Evolutionary conservation across 2,329 filamentous ascomycete species (phyloP).

Genomic region (Colletotrichum echinochloae): DNA sequence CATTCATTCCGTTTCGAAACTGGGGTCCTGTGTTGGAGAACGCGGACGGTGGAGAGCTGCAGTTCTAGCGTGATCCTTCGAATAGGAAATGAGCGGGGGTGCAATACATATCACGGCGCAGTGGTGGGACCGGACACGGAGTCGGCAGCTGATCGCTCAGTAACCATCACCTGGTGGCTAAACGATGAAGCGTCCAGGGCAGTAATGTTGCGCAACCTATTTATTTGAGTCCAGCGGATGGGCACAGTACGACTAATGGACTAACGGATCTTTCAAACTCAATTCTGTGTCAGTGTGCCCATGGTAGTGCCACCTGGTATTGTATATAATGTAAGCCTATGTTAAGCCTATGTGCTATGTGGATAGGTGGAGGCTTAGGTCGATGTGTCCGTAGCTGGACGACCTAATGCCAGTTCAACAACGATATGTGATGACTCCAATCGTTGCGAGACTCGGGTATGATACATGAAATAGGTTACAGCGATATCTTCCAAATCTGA

Average conservation of each 20-base stretch:
- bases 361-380: neutral
- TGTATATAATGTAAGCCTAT: neutral
- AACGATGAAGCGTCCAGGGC: neutral
- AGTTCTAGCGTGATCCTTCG: conserved; percentile 17
- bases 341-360: neutral
- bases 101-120: neutral
- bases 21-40: conserved; percentile 10
- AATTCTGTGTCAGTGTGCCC: no score
- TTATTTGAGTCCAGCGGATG: neutral
- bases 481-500: no score
- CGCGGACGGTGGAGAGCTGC: neutral
- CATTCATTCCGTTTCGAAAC: conserved; percentile 33
- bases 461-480: no score
- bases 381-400: neutral
- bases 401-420: neutral
- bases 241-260: neutral
- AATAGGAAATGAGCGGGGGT: neutral
- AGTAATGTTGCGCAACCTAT: neutral
- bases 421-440: neutral
- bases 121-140: conserved; percentile 41
- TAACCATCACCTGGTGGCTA: neutral
- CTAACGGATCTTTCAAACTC: neutral
- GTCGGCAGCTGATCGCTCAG: conserved; percentile 29
- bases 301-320: neutral
- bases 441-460: neutral